These are phyloP conservation scores for Blastocrithidia nonstop DNA, from an alignment of 208 protist genomes.

Conservation along the genomic window DNA sequence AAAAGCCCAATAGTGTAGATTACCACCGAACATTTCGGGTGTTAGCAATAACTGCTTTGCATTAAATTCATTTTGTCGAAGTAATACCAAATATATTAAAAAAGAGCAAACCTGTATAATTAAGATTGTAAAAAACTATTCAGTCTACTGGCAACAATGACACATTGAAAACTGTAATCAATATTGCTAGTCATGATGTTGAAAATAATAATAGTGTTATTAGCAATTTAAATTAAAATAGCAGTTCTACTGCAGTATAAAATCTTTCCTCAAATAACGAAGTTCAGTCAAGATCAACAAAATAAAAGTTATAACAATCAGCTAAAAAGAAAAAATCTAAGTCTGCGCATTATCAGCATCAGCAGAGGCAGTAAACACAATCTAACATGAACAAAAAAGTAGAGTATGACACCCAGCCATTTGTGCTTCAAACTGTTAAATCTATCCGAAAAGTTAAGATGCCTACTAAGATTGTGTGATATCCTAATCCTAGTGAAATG, in stretches of 20 bases:
- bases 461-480: slow-evolving; percentile 60
- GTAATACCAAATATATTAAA: slow-evolving; percentile 26
- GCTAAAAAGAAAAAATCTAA: slow-evolving; percentile 1
- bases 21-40: slow-evolving; percentile 48
- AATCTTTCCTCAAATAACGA: too few relatives aligned
- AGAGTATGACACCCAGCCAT: slow-evolving; percentile 3
- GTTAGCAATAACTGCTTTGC: slow-evolving; percentile 53
- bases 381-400: slow-evolving; percentile 3
- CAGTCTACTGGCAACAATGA: slow-evolving; percentile 7
- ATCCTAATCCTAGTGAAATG: slow-evolving; percentile 44
- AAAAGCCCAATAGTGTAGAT: slow-evolving; percentile 42
- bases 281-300: not conserved
- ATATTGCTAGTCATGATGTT: slow-evolving; percentile 9
- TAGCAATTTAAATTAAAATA: too few relatives aligned
- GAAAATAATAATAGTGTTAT: too few relatives aligned
- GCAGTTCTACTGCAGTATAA: too few relatives aligned
- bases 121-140: too few relatives aligned
- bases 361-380: not conserved
- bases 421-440: slow-evolving; percentile 33
- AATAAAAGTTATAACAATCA: not conserved
- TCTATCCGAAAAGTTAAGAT: slow-evolving; percentile 46
- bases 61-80: slow-evolving; percentile 52
- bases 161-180: slow-evolving; percentile 4
- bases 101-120: too few relatives aligned
- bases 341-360: not conserved